These are phyloP conservation scores for Boletus sensibilis DNA, from an alignment of 768 basidiomycete species.

Conservation along the genomic window DNA sequence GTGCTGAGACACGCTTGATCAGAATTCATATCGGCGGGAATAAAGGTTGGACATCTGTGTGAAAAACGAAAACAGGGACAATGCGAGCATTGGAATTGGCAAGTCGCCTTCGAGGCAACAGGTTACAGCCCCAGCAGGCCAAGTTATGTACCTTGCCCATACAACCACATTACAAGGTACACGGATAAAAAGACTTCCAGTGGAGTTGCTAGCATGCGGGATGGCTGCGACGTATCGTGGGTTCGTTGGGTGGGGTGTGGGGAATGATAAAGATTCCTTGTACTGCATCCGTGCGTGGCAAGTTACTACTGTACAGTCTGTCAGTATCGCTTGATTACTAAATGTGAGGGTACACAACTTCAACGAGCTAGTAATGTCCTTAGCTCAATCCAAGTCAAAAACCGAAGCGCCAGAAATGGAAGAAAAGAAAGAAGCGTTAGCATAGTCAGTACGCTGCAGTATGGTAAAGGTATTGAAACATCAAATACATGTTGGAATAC, in stretches of 20 bases:
- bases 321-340: neutral
- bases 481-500: constrained; percentile 12
- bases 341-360: neutral
- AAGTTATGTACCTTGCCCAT: neutral
- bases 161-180: neutral
- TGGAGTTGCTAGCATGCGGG: neutral
- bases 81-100: neutral
- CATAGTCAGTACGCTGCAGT: constrained; percentile 2
- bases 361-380: neutral
- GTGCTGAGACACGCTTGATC: neutral
- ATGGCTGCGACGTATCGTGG: neutral
- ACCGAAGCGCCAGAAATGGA: neutral
- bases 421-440: neutral
- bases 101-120: neutral
- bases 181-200: neutral
- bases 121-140: neutral
- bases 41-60: neutral
- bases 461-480: constrained; percentile 4
- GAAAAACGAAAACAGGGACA: neutral
- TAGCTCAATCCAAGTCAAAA: neutral
- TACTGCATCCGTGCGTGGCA: neutral
- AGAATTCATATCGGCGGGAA: neutral
- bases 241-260: neutral
- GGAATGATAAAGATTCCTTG: neutral
- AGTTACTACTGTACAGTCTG: neutral